Conservation (phyloP, 345 rosid species). For the Citropsis articulata region DNA sequence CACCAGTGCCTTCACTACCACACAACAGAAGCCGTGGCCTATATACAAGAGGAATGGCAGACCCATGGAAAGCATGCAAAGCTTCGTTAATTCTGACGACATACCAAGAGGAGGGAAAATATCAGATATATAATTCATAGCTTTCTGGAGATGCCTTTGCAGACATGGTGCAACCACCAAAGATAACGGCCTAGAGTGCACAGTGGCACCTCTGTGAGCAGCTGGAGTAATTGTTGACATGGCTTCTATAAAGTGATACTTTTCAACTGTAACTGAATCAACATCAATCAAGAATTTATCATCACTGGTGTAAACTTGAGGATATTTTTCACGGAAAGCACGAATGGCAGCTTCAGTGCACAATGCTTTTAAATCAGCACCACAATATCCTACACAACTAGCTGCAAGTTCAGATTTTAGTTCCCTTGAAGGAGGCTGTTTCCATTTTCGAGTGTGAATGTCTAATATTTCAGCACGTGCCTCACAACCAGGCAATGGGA, state of each 20-base stretch:
- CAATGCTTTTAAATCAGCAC: conserved; percentile 96
- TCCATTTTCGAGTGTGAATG: conserved; percentile 99
- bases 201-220: conserved; percentile 96
- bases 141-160: conserved; percentile 72
- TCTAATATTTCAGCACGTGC: conserved; percentile 96
- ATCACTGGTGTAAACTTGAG: conserved; percentile 97
- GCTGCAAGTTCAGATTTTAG: conserved; percentile 89
- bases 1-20: conserved; percentile 88
- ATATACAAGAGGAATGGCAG: conserved; percentile 89
- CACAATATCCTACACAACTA: conserved; percentile 98
- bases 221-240: conserved; percentile 98
- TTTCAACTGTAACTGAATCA: conserved; percentile 81
- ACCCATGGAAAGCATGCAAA: conserved; percentile 96
- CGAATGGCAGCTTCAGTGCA: conserved; percentile 99
- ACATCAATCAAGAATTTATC: conserved; percentile 96
- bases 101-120: conserved; percentile 70
- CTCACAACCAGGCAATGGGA: conserved; percentile 97
- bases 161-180: conserved; percentile 90
- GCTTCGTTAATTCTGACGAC: conserved; percentile 74
- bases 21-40: conserved; percentile 89
- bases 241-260: conserved; percentile 87
- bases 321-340: conserved; percentile 97
- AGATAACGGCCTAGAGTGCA: conserved; percentile 94
- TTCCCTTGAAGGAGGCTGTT: conserved; percentile 82
- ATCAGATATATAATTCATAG: conserved; percentile 66